phyloP scores from a whole-genome alignment of 306 rosid species.

The Herpetospermum pedunculosum region DNA sequence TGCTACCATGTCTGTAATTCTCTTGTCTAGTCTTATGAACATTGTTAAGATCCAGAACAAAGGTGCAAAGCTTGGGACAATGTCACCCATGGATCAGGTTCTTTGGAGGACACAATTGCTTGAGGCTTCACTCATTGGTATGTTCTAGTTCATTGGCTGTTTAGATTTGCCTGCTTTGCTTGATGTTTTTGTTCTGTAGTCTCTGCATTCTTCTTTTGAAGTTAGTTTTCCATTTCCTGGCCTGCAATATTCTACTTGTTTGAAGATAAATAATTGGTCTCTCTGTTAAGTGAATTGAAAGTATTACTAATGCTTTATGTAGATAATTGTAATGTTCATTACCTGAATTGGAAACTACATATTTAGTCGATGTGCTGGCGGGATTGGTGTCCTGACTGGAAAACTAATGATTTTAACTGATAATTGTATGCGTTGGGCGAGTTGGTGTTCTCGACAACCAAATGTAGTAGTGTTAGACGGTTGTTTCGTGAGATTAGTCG shows the following conservation, averaged over 20 bases:
- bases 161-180: not conserved
- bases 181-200: not conserved
- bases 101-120: conserved; percentile 95
- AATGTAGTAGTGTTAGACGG: too few relatives aligned
- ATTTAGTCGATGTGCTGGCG: not conserved
- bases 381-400: not conserved
- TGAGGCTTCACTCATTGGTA: conserved; percentile 87
- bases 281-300: not conserved
- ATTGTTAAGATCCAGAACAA: conserved; percentile 93
- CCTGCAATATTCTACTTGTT: not conserved
- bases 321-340: not conserved
- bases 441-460: too few relatives aligned
- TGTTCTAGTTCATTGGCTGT: conserved; percentile 9
- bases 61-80: conserved; percentile 88
- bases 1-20: conserved; percentile 85
- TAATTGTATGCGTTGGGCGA: too few relatives aligned
- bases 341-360: not conserved
- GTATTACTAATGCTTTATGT: not conserved
- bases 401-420: not conserved
- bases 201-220: not conserved
- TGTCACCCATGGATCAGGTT: conserved; percentile 99
- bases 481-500: too few relatives aligned
- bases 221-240: not conserved
- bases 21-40: conserved; percentile 69
- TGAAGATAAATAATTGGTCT: not conserved